Evolutionary conservation across 306 rosid species (phyloP).

Genomic region (Sophora flavescens): DNA sequence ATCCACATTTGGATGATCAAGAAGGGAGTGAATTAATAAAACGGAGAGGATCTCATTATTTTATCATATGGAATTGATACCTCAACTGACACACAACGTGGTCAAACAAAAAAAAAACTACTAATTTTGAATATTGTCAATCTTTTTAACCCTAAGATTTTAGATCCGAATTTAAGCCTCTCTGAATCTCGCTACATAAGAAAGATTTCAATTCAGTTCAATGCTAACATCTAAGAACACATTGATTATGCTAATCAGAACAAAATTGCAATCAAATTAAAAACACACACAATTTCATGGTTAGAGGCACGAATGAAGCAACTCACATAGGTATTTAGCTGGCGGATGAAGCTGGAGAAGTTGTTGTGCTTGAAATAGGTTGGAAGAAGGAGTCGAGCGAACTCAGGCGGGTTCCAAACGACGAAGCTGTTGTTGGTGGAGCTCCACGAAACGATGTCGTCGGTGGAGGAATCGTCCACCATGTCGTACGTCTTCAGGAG

Average conservation of each 20-base stretch:
- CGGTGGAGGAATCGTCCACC: conserved; percentile 85
- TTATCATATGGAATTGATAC: neutral
- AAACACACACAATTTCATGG: neutral
- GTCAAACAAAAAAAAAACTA: neutral
- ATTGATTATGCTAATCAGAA: conserved; percentile 19
- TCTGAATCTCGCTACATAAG: neutral
- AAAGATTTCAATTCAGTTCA: conserved; percentile 11
- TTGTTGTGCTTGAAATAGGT: conserved; percentile 93
- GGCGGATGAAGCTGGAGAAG: conserved; percentile 98
- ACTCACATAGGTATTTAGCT: conserved; percentile 94
- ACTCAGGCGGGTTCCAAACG: conserved; percentile 95
- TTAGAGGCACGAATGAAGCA: neutral
- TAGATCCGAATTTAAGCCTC: conserved; percentile 40
- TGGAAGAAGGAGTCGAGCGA: conserved; percentile 83
- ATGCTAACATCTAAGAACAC: neutral
- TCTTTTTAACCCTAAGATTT: conserved; percentile 17
- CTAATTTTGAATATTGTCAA: neutral
- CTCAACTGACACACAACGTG: neutral
- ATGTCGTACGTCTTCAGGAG: conserved; percentile 86
- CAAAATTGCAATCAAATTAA: neutral
- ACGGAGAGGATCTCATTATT: neutral
- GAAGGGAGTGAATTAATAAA: neutral
- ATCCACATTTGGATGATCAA: neutral
- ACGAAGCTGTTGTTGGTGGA: conserved; percentile 74
- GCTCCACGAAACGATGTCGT: conserved; percentile 94